phyloP scores from a whole-genome alignment of 1,139 yeast genomes.

The Debaryomycetaceae sp. region DNA sequence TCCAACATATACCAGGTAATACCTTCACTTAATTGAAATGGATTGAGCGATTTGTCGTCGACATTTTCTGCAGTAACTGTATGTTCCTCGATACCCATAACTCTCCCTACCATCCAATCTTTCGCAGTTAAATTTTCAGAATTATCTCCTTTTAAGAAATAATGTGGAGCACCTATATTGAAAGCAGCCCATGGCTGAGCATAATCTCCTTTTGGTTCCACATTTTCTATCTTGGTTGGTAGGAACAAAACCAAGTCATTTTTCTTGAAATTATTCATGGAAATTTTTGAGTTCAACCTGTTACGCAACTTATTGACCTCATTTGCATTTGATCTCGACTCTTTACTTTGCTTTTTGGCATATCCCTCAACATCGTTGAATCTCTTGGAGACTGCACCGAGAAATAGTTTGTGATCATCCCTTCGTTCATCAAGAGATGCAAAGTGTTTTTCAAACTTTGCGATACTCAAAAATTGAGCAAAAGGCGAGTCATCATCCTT shows the following conservation, averaged over 20 bases:
- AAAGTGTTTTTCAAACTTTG: slow-evolving; percentile 39
- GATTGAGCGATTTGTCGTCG: slow-evolving; percentile 33
- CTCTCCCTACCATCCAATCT: slow-evolving; percentile 75
- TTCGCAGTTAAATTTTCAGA: slow-evolving; percentile 21
- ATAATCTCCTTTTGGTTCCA: slow-evolving; percentile 15
- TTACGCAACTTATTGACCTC: slow-evolving; percentile 34
- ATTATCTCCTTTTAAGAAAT: slow-evolving; percentile 47
- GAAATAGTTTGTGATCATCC: slow-evolving; percentile 38
- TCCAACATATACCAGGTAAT: slow-evolving; percentile 50
- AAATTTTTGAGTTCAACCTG: slow-evolving; percentile 49
- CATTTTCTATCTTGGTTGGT: slow-evolving; percentile 61
- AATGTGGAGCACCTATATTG: slow-evolving; percentile 78
- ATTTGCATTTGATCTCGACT: slow-evolving; percentile 54
- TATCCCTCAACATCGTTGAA: slow-evolving; percentile 89
- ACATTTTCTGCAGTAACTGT: slow-evolving; percentile 37
- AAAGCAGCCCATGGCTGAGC: slow-evolving; percentile 83
- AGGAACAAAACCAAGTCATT: slow-evolving; percentile 81
- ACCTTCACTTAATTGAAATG: slow-evolving; percentile 48
- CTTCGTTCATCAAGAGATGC: slow-evolving; percentile 23
- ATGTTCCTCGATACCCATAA: slow-evolving; percentile 47
- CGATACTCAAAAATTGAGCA: slow-evolving; percentile 20
- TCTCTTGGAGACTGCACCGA: slow-evolving; percentile 67
- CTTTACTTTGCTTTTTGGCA: slow-evolving; percentile 82
- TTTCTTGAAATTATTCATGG: slow-evolving; percentile 60
- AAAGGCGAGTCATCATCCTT: slow-evolving; percentile 18